Conservation (phyloP, 2,329 filamentous ascomycete species). For the Trichophyton equinum region DNA sequence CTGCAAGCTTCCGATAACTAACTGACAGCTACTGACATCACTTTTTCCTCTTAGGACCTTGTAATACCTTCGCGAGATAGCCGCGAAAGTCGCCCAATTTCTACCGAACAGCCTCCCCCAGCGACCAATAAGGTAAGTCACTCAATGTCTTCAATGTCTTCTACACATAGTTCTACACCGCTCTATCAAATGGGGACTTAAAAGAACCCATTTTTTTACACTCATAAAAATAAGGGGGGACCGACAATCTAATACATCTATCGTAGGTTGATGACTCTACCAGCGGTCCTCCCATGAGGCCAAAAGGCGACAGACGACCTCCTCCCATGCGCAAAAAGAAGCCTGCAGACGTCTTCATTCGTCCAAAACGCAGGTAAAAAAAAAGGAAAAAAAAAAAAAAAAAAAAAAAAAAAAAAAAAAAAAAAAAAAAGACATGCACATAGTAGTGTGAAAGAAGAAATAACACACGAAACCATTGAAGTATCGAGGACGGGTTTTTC, state of each 20-base stretch:
- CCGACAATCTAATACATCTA: not conserved
- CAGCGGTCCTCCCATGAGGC: not conserved
- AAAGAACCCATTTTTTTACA: not conserved
- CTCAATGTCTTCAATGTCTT: not conserved
- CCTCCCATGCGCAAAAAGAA: conserved; percentile 29
- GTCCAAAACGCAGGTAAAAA: conserved; percentile 24
- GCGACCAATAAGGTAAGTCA: conserved; percentile 1
- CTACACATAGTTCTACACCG: not conserved
- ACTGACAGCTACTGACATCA: conserved; percentile 7
- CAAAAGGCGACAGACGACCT: conserved; percentile 7
- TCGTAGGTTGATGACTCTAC: not conserved
- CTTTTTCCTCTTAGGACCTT: conserved; percentile 20
- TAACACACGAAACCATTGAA: not conserved
- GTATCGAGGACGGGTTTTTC: not conserved
- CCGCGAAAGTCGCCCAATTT: conserved; percentile 20
- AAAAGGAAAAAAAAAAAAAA: conserved; percentile 6
- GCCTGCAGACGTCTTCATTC: conserved; percentile 30
- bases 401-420: conserved; percentile 7
- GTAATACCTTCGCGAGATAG: conserved; percentile 30
- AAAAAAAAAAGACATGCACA: conserved; percentile 4
- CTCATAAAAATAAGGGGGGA: not conserved
- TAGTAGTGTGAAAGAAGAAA: not conserved
- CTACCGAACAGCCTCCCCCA: conserved; percentile 4
- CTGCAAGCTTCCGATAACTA: not conserved
- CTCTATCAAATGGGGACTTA: not conserved